Conservation (phyloP, 2,329 filamentous ascomycete species). For the Alternaria hordeiaustralica region DNA sequence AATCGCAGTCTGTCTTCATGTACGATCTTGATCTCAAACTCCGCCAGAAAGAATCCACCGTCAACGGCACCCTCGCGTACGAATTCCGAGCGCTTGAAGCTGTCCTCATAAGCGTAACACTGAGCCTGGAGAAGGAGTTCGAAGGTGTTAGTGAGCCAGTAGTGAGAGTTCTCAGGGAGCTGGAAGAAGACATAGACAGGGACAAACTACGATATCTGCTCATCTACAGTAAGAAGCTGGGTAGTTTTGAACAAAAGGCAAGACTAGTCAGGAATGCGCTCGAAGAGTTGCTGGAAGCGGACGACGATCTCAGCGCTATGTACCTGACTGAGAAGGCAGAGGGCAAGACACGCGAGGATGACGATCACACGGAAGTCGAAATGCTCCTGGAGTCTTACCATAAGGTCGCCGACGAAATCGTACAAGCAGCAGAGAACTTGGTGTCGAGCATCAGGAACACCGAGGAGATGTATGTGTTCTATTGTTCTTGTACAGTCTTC, state of each 20-base stretch:
- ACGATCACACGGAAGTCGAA: constrained; percentile 96
- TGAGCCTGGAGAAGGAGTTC: constrained; percentile 91
- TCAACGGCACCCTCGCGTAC: constrained; percentile 72
- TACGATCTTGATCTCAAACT: constrained; percentile 95
- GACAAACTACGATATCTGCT: constrained; percentile 91
- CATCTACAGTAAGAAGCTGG: constrained; percentile 92
- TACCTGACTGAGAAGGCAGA: constrained; percentile 89
- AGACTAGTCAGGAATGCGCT: constrained; percentile 93
- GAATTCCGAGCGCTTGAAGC: constrained; percentile 96
- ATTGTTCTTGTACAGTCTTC: not conserved
- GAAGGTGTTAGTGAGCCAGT: constrained; percentile 93
- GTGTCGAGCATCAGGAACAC: constrained; percentile 96
- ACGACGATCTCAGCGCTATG: constrained; percentile 94
- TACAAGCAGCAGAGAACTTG: constrained; percentile 90
- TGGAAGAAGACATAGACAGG: constrained; percentile 96
- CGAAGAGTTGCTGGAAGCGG: constrained; percentile 92
- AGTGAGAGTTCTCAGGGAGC: constrained; percentile 82
- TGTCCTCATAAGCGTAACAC: constrained; percentile 90
- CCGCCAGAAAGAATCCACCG: constrained; percentile 72
- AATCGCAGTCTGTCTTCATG: constrained; percentile 96
- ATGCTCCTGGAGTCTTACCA: constrained; percentile 97
- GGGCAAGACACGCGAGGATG: constrained; percentile 73
- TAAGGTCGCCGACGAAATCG: constrained; percentile 97
- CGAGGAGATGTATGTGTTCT: constrained; percentile 84
- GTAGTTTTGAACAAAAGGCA: constrained; percentile 97